Conservation (phyloP, 2,329 filamentous ascomycete species). For the Colletotrichum neosansevieriae region DNA sequence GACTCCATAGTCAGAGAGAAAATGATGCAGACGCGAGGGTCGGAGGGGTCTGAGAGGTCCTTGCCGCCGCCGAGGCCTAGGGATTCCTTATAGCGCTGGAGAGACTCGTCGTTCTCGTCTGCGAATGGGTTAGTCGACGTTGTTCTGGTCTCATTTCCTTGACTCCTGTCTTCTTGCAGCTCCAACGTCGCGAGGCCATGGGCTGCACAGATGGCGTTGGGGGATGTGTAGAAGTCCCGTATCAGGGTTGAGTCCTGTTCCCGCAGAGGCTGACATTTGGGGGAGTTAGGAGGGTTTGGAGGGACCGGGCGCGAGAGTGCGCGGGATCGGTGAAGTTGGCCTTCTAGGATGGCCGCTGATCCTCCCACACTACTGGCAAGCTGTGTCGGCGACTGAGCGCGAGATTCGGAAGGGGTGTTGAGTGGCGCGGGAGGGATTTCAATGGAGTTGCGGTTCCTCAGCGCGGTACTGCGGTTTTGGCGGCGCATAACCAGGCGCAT, state of each 20-base stretch:
- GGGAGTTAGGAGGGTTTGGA: conserved; percentile 37
- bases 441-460: conserved; percentile 30
- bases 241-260: conserved; percentile 21
- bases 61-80: conserved; percentile 85
- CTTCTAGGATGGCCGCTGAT: conserved; percentile 8
- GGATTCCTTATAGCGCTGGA: conserved; percentile 97
- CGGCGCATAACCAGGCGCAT: conserved; percentile 34
- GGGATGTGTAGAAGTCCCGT: conserved; percentile 30
- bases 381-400: conserved; percentile 22
- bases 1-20: conserved; percentile 89
- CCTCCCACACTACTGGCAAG: neutral
- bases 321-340: conserved; percentile 29
- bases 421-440: conserved; percentile 31
- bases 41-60: conserved; percentile 80
- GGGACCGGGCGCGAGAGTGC: conserved; percentile 33
- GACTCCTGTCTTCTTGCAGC: neutral
- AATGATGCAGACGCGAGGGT: conserved; percentile 93
- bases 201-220: conserved; percentile 13
- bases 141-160: conserved; percentile 15
- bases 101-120: conserved; percentile 86
- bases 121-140: conserved; percentile 34
- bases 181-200: conserved; percentile 12
- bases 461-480: conserved; percentile 22
- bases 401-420: conserved; percentile 31
- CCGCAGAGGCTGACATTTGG: conserved; percentile 14